Evolutionary conservation across 2,329 filamentous ascomycete species (phyloP).

Genomic region (Fonsecaea pedrosoi): DNA sequence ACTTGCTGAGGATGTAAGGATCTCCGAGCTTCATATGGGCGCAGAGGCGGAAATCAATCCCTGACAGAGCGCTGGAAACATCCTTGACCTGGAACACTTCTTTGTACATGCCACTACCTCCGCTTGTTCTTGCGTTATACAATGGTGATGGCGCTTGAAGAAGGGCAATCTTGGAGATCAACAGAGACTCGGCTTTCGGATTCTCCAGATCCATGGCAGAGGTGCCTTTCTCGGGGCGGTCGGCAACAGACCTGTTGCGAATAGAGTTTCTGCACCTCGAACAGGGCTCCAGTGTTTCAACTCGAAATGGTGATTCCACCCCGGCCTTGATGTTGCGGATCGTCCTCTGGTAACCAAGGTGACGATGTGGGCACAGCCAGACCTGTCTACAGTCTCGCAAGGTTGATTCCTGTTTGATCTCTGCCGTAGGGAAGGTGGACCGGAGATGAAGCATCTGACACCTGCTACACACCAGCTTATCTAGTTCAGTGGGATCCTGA

Average conservation of each 20-base stretch:
- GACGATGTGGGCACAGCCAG: slow-evolving; percentile 40
- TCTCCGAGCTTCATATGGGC: slow-evolving; percentile 39
- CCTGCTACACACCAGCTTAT: slow-evolving; percentile 37
- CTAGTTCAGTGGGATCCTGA: slow-evolving; percentile 36
- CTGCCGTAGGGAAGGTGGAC: slow-evolving; percentile 36
- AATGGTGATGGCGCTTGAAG: slow-evolving; percentile 38
- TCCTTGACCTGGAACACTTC: slow-evolving; percentile 40
- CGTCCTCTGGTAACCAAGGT: slow-evolving; percentile 37
- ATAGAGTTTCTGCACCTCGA: slow-evolving; percentile 39
- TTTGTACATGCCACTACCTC: slow-evolving; percentile 39
- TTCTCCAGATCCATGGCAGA: slow-evolving; percentile 36
- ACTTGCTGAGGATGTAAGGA: slow-evolving; percentile 40
- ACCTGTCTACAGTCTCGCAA: slow-evolving; percentile 39
- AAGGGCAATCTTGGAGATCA: slow-evolving; percentile 40
- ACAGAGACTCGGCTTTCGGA: slow-evolving; percentile 35
- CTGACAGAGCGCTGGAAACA: slow-evolving; percentile 37
- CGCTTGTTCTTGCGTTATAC: slow-evolving; percentile 36
- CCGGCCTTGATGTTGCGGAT: slow-evolving; percentile 38
- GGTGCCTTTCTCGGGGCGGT: slow-evolving; percentile 39
- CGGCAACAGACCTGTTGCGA: slow-evolving; percentile 38
- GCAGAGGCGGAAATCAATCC: slow-evolving; percentile 39
- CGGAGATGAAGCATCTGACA: slow-evolving; percentile 37
- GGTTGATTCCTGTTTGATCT: slow-evolving; percentile 30
- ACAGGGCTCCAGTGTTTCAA: slow-evolving; percentile 38
- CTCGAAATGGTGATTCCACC: slow-evolving; percentile 38